phyloP scores from a whole-genome alignment of 2,329 filamentous ascomycete genomes.

The Ophiostoma angusticollis region DNA sequence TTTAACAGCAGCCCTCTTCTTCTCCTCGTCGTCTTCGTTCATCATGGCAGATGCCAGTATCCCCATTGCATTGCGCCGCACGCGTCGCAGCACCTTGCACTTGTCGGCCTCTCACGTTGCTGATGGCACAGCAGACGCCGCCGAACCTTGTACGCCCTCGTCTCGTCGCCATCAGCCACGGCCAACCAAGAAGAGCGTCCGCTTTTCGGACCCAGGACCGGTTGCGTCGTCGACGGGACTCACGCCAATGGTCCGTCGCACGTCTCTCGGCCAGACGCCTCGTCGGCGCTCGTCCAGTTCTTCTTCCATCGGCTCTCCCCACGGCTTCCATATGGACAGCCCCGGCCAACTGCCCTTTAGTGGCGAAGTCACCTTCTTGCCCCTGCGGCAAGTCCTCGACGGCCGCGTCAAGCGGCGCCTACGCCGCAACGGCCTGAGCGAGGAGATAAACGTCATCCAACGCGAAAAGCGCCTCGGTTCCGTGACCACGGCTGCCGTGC shows the following conservation, averaged over 20 bases:
- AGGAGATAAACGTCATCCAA: conserved; percentile 42
- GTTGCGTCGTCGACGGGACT: conserved; percentile 32
- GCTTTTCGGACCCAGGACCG: conserved; percentile 45
- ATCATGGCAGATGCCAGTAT: conserved; percentile 29
- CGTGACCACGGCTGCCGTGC: conserved; percentile 25
- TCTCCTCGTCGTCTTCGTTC: background rate
- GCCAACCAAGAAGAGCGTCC: conserved; percentile 35
- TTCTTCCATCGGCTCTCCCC: no score
- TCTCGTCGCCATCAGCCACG: conserved; percentile 12
- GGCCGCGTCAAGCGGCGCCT: conserved; percentile 45
- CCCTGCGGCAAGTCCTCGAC: conserved; percentile 42
- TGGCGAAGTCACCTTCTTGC: conserved; percentile 31
- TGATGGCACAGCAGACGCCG: background rate
- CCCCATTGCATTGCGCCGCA: conserved; percentile 43
- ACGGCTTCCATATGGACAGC: conserved; percentile 6
- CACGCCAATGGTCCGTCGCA: conserved; percentile 44
- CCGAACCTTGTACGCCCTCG: conserved; percentile 14
- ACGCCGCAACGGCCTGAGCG: conserved; percentile 42
- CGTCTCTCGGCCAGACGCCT: conserved; percentile 36
- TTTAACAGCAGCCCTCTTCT: no score
- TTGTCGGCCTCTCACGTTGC: conserved; percentile 10
- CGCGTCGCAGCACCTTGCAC: conserved; percentile 30
- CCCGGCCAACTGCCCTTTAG: conserved; percentile 18
- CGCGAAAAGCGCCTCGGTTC: conserved; percentile 31
- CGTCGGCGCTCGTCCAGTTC: no score